Conservation (phyloP, 139 green algal genomes). For the Edaphochlamys debaryana region DNA sequence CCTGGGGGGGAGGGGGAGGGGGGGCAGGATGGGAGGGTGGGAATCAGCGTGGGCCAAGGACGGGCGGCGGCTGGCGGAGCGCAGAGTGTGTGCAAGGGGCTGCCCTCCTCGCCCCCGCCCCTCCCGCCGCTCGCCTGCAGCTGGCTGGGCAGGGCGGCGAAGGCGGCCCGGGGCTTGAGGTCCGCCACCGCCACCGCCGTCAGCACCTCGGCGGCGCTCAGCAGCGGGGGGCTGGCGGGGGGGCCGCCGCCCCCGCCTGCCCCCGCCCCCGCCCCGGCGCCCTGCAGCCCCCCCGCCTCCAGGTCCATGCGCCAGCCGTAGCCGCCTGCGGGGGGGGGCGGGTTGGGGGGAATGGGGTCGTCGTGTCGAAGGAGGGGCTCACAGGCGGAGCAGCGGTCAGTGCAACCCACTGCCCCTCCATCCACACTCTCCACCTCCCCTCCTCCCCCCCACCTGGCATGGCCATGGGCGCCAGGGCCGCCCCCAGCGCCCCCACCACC, state of each 20-base stretch:
- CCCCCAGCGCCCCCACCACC: constrained; percentile 32
- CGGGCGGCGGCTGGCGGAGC: no score
- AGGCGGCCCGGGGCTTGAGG: constrained; percentile 10
- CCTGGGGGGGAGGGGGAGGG: no score
- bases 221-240: neutral
- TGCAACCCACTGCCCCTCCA: no score
- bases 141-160: constrained; percentile 30
- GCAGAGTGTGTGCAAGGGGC: neutral
- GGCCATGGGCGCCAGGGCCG: constrained; percentile 36
- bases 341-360: no score
- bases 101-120: no score
- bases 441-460: no score
- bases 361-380: no score
- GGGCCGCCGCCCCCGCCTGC: neutral
- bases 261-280: neutral
- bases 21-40: neutral
- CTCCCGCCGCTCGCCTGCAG: no score
- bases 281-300: no score
- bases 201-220: constrained; percentile 40
- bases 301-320: constrained; percentile 14
- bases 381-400: no score
- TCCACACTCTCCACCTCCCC: no score
- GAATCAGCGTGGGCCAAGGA: no score
- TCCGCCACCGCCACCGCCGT: constrained; percentile 36
- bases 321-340: neutral